Evolutionary conservation across 768 basidiomycete genomes (phyloP), one percentile per base, ranked within the genome.

Genomic region (Pholiota microspora): DNA sequence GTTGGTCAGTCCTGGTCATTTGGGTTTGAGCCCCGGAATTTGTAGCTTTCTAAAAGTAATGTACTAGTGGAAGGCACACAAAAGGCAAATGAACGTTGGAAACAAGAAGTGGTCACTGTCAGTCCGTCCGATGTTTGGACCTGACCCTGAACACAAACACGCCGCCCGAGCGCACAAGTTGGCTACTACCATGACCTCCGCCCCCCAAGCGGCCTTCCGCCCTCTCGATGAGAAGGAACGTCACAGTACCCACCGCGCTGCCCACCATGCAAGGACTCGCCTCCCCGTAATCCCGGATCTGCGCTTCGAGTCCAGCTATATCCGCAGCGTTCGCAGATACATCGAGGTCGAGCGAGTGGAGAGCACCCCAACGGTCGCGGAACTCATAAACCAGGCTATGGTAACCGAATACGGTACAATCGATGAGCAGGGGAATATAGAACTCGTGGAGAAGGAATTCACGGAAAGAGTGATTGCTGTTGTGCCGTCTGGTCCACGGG

Each of bases 261-360:
- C 60, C 1, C 62, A 66, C 27, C 48, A 49, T 27, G 34, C 27
- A 7, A 70, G 69, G n/a, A 67, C 64, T 12, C 77, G 71, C 48
- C 66, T 84, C n/a, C 81, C 83, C 23, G 64, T 71, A 38, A 83
- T 90, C 49, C 88, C 88, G 24, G 89, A 92, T 65, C 71, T 90
- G 32, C 86, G 89, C 24, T 89, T 89, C 71, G 89, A 91, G 64
- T 78, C 82, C 54, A 84, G 81, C 48, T 92, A 88, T 67, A 56
- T 89, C 53, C 78, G 76, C 58, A 86, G 83, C 59, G 76, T 89
- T 57, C 74, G 71, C 23, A 73, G 75, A 7, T 83, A 76, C 62
- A 69, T 84, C 46, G 74, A 79, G 48, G 62, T 85, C 45, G 69
- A 68, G 34, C 59, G 64, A n/a, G 49, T 63, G 24, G 49, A 12